Conservation (phyloP, 352 stramenopile genomes). For the Pythium utonaiense region DNA sequence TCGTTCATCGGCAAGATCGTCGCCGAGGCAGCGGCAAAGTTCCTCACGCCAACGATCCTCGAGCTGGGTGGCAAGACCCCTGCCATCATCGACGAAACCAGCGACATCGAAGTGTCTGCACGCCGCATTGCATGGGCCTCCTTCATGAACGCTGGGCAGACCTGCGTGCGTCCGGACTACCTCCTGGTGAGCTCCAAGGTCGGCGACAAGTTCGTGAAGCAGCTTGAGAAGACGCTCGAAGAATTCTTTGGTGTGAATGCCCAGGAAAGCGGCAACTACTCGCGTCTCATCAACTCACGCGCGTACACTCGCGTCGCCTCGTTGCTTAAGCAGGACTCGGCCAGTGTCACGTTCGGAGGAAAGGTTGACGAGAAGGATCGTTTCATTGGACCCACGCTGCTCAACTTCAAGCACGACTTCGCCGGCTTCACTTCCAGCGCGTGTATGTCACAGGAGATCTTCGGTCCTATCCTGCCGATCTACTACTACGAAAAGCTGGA, state of each 20-base stretch:
- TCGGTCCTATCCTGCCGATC: conserved; percentile 89
- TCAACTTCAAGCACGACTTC: conserved; percentile 81
- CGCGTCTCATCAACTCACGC: conserved; percentile 64
- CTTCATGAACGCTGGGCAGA: conserved; percentile 91
- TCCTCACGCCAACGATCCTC: conserved; percentile 91
- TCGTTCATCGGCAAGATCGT: conserved; percentile 85
- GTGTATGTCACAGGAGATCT: conserved; percentile 93
- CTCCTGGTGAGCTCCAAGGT: conserved; percentile 81
- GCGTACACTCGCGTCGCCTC: conserved; percentile 43
- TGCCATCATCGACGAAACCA: conserved; percentile 72
- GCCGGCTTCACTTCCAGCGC: conserved; percentile 46
- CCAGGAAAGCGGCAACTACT: conserved; percentile 42
- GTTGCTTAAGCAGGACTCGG: conserved; percentile 58
- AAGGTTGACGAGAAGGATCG: conserved; percentile 57
- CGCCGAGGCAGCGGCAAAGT: conserved; percentile 85
- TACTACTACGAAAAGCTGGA: conserved; percentile 31
- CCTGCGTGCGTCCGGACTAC: conserved; percentile 93
- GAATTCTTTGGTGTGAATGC: conserved; percentile 59
- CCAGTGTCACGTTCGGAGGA: conserved; percentile 56
- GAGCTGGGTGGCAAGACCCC: conserved; percentile 94
- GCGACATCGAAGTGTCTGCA: conserved; percentile 52
- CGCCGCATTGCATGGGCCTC: conserved; percentile 83
- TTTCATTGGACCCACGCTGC: conserved; percentile 86
- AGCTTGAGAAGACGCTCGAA: conserved; percentile 33
- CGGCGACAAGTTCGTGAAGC: conserved; percentile 46